A percentile compares a stretch with the other conserved stretches of the same genome.
Conservation (phyloP, 192 early-diverging fungal genomes). For the Backusella tuberculispora region DNA sequence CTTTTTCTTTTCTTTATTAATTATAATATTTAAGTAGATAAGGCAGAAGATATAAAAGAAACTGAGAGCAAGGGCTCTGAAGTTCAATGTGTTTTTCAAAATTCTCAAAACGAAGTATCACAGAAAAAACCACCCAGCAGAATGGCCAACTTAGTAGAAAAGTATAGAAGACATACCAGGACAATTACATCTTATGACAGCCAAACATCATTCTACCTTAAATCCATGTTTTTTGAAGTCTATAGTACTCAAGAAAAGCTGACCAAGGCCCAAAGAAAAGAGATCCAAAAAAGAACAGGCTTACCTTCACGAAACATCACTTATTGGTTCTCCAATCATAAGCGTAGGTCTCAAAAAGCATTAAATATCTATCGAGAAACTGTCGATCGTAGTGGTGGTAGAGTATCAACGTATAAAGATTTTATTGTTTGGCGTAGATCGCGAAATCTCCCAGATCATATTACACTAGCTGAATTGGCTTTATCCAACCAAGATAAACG, state of each 20-base stretch:
- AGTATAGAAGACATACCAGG: neutral
- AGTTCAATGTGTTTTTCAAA: too few relatives aligned
- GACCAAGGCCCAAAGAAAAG: slow-evolving; percentile 19
- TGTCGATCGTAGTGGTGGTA: neutral
- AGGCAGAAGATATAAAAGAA: too few relatives aligned
- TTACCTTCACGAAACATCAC: slow-evolving; percentile 29
- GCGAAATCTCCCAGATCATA: neutral
- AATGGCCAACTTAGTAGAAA: too few relatives aligned
- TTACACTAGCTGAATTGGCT: neutral
- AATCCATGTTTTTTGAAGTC: slow-evolving; percentile 21
- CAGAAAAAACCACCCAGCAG: too few relatives aligned
- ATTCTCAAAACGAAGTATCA: too few relatives aligned
- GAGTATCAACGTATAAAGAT: neutral
- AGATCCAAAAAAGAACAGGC: slow-evolving; percentile 21
- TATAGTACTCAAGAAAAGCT: slow-evolving; percentile 22
- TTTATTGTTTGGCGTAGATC: neutral
- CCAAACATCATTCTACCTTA: slow-evolving; percentile 8
- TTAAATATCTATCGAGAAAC: neutral
- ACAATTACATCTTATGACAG: slow-evolving; percentile 17
- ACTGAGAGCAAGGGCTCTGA: too few relatives aligned
- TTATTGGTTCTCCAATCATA: slow-evolving; percentile 41
- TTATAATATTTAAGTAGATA: too few relatives aligned
- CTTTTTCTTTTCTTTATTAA: too few relatives aligned
- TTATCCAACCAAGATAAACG: neutral
- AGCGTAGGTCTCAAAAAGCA: slow-evolving; percentile 11